A percentile compares a stretch with the other conserved stretches of the same genome.
phyloP scores from a whole-genome alignment of 2,329 filamentous ascomycete genomes.

The Penicillium sp. region DNA sequence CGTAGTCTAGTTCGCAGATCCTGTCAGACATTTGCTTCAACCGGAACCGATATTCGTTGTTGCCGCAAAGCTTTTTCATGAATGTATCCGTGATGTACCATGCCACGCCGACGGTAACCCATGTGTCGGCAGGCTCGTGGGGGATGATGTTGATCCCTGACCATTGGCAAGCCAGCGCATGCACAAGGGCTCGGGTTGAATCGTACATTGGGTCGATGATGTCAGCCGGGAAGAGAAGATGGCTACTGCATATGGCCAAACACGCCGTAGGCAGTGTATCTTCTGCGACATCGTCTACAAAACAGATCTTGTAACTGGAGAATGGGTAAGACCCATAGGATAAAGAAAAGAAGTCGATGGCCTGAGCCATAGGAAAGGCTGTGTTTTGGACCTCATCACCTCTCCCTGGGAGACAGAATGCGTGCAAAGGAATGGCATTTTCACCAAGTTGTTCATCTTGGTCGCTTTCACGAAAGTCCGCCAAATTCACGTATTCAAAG shows the following conservation, averaged over 20 bases:
- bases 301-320: slow-evolving; percentile 85
- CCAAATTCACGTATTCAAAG: slow-evolving; percentile 87
- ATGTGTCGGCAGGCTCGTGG: slow-evolving; percentile 72
- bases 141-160: slow-evolving; percentile 89
- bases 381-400: slow-evolving; percentile 79
- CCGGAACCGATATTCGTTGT: slow-evolving; percentile 88
- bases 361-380: slow-evolving; percentile 73
- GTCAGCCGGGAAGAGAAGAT: slow-evolving; percentile 76
- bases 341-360: slow-evolving; percentile 85
- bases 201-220: slow-evolving; percentile 81
- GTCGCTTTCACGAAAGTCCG: slow-evolving; percentile 81
- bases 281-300: slow-evolving; percentile 79
- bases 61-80: slow-evolving; percentile 83
- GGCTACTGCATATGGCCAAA: slow-evolving; percentile 79
- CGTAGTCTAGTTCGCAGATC: slow-evolving; percentile 73
- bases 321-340: slow-evolving; percentile 89
- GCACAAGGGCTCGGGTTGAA: slow-evolving; percentile 72
- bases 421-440: slow-evolving; percentile 82
- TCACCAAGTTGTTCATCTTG: slow-evolving; percentile 86
- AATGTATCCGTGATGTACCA: slow-evolving; percentile 95
- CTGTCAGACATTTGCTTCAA: slow-evolving; percentile 79
- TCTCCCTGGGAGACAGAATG: slow-evolving; percentile 81
- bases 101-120: slow-evolving; percentile 83
- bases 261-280: slow-evolving; percentile 75
- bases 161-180: slow-evolving; percentile 86